Evolutionary conservation across 1,139 yeast species (phyloP).

Genomic region (Debaryomyces psychrophilus): DNA sequence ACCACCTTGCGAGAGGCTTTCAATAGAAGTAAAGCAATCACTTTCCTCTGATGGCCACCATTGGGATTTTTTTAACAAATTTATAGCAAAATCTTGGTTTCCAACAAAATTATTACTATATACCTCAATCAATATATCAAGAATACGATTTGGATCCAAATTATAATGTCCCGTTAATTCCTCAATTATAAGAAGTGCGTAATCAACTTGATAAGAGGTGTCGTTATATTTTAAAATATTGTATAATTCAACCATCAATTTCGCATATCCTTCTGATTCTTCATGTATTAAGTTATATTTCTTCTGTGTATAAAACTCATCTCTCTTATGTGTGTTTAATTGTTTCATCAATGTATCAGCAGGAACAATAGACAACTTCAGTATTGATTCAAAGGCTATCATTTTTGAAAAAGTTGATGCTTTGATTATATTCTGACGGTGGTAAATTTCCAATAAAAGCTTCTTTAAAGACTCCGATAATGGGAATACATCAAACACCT

Average conservation of each 20-base stretch:
- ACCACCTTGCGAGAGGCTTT: conserved; percentile 53
- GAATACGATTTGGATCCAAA: conserved; percentile 73
- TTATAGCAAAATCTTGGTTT: conserved; percentile 49
- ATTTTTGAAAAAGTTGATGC: conserved; percentile 40
- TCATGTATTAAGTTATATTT: conserved; percentile 78
- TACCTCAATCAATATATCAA: conserved; percentile 63
- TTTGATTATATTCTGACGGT: conserved; percentile 36
- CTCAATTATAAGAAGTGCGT: conserved; percentile 55
- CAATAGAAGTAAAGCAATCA: conserved; percentile 33
- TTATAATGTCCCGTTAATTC: conserved; percentile 74
- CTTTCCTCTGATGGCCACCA: conserved; percentile 64
- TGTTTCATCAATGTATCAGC: conserved; percentile 38
- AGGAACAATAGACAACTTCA: conserved; percentile 44
- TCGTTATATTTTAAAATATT: conserved; percentile 46
- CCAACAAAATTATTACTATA: conserved; percentile 48
- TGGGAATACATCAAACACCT: conserved; percentile 50
- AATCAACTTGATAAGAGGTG: conserved; percentile 45
- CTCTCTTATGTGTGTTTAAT: conserved; percentile 50
- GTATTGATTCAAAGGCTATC: conserved; percentile 40
- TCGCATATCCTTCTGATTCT: conserved; percentile 80
- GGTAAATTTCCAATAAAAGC: conserved; percentile 31
- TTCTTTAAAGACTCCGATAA: conserved; percentile 29
- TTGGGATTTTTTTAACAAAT: conserved; percentile 52
- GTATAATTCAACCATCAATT: conserved; percentile 58
- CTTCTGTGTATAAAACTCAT: conserved; percentile 67